Evolutionary conservation across 345 rosid species (phyloP), one percentile per base, ranked within the genome.

Genomic region (Brassica napus): DNA sequence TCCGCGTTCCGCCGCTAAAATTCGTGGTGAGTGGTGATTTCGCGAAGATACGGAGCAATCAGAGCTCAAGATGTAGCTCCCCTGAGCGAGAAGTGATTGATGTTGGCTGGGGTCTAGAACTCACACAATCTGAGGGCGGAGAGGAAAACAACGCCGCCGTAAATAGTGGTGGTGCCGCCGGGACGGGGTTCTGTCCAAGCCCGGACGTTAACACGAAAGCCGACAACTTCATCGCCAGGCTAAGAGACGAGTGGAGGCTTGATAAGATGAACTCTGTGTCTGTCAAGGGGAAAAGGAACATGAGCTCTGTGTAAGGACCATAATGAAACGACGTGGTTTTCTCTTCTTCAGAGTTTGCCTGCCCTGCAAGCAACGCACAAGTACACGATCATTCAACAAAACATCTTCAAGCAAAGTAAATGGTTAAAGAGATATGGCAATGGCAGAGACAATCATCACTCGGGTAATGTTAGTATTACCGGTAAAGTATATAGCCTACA

Each of bases 141-240:
- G 84, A 64, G 14, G 83, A 75, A 18, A 6, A 8, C 3, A 11
- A 31, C 23, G 71, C 9, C 70, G 68, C 72, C 30, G 67, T 37
- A 18, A 58, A 84, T 7, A 12, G 5, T n/a, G 15, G 10, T 30
- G 65, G 9, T 2, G 65, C 77, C 24, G 79, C 84, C 37, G 12
- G 34, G 63, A 24, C 79, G 8, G 78, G 72, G 12, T 86, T 82
- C 71, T 91, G 94, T 72, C 92, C 91, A n/a, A 94, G 95, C 73
- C 97, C 97, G 7, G 98, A 94, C 76, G 97, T 94, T 11, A 87
- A 94, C 71, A 76, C 72, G 11, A 90, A 94, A 82, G 98, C 97
- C 6, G 98, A 89, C 30, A 81, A 79, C 21, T 94, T 94, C 83
- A 94, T 94, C n/a, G 95, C 98, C 31, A 87, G 90, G 84, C 88